phyloP scores from a whole-genome alignment of 805 yeast genomes.

The Blastobotrys chiropterorum region DNA sequence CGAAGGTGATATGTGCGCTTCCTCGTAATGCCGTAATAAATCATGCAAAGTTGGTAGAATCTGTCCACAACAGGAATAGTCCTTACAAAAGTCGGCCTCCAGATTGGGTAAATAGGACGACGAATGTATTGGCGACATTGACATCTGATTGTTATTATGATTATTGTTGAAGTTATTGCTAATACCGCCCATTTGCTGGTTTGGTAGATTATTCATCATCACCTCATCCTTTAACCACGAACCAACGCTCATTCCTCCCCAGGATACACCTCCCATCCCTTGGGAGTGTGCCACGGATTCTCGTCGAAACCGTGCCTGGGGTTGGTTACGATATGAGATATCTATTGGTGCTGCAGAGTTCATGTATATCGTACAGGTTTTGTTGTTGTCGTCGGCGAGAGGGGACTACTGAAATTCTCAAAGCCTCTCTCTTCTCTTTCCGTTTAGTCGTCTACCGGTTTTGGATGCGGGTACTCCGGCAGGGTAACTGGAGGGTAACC shows the following conservation, averaged over 20 bases:
- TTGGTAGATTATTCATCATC: background rate
- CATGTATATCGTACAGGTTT: background rate
- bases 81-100: constrained; percentile 95
- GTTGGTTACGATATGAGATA: constrained; percentile 31
- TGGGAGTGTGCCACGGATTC: constrained; percentile 93
- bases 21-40: constrained; percentile 89
- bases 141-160: constrained; percentile 34
- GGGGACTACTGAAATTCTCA: no score
- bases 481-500: no score
- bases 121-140: constrained; percentile 59
- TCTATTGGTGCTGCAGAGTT: constrained; percentile 36
- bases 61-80: constrained; percentile 94
- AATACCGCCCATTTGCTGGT: background rate
- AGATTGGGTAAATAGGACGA: constrained; percentile 84
- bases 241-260: constrained; percentile 95
- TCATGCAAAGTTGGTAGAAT: constrained; percentile 90
- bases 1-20: constrained; percentile 73
- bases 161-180: background rate
- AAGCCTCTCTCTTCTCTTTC: no score
- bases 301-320: constrained; percentile 59
- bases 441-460: no score
- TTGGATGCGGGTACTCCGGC: no score
- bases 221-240: constrained; percentile 93
- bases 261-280: constrained; percentile 96
- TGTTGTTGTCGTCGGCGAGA: no score